These are phyloP conservation scores for Picochlorum sp. DNA, from an alignment of 139 green algal genomes.

Conservation along the genomic window DNA sequence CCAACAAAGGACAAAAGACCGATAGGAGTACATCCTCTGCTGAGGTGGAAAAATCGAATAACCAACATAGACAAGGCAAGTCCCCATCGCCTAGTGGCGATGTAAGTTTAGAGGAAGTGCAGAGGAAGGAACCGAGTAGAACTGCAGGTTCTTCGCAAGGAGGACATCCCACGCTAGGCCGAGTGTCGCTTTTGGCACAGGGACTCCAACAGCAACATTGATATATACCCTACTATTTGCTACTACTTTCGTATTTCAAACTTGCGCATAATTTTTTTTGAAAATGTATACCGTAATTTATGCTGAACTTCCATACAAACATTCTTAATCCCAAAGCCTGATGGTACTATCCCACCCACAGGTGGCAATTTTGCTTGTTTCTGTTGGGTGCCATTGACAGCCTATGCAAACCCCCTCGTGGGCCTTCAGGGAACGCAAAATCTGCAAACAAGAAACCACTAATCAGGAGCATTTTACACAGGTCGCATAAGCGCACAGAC, in stretches of 20 bases:
- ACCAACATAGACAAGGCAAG: neutral
- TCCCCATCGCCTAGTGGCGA: no score
- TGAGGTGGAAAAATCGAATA: neutral
- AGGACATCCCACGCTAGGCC: no score
- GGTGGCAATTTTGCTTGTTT: conserved; percentile 77
- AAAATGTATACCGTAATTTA: no score
- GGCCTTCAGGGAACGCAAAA: conserved; percentile 31
- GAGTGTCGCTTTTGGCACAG: no score
- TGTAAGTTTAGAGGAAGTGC: no score
- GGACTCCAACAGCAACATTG: no score
- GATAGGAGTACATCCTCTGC: neutral
- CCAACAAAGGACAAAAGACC: neutral
- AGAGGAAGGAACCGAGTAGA: neutral
- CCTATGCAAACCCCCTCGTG: conserved; percentile 87
- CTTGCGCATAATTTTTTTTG: no score
- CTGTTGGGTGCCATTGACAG: conserved; percentile 85
- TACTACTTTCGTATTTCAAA: no score
- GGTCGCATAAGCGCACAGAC: neutral
- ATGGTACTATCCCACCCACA: conserved; percentile 92
- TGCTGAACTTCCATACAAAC: neutral
- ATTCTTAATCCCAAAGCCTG: conserved; percentile 78
- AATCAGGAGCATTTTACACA: neutral
- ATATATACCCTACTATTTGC: no score
- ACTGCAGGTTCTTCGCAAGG: neutral
- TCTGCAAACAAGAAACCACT: neutral